Evolutionary conservation across 1,284 basidiomycete genomes (phyloP).

Genomic region (Pseudomicrostroma phylloplanum): DNA sequence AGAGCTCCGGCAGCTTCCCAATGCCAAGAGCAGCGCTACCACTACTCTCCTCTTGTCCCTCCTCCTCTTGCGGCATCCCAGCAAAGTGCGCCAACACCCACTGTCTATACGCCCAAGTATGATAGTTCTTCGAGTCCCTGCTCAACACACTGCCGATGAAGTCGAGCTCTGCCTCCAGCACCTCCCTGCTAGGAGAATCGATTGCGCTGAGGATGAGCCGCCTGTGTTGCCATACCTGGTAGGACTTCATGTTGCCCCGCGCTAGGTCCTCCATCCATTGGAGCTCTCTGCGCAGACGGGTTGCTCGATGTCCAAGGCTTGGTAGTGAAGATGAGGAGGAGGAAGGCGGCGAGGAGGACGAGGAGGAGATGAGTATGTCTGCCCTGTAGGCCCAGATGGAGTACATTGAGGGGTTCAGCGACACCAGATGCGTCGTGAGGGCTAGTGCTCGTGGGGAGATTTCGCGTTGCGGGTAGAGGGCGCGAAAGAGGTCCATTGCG

Average conservation of each 20-base stretch:
- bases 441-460: slow-evolving; percentile 28
- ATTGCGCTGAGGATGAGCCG: not conserved
- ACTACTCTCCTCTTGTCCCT: too few species aligned
- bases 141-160: slow-evolving; percentile 29
- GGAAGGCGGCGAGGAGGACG: not conserved
- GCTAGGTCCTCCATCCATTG: slow-evolving; percentile 36
- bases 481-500: slow-evolving; percentile 44
- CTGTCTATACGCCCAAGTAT: slow-evolving; percentile 47
- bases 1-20: slow-evolving; percentile 55
- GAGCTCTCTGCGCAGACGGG: slow-evolving; percentile 24
- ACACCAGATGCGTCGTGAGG: slow-evolving; percentile 35
- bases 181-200: slow-evolving; percentile 4
- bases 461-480: slow-evolving; percentile 28
- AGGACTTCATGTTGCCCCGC: slow-evolving; percentile 42
- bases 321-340: not conserved
- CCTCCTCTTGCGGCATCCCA: slow-evolving; percentile 18
- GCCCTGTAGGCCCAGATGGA: slow-evolving; percentile 44
- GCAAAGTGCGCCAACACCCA: slow-evolving; percentile 46
- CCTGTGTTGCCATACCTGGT: slow-evolving; percentile 40
- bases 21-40: not conserved
- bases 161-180: slow-evolving; percentile 29
- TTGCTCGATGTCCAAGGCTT: slow-evolving; percentile 10
- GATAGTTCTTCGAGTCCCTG: slow-evolving; percentile 44
- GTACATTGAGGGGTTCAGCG: slow-evolving; percentile 40
- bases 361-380: slow-evolving; percentile 18